phyloP scores from a whole-genome alignment of 2,329 filamentous ascomycete species.

The Trichoderma simmonsii region DNA sequence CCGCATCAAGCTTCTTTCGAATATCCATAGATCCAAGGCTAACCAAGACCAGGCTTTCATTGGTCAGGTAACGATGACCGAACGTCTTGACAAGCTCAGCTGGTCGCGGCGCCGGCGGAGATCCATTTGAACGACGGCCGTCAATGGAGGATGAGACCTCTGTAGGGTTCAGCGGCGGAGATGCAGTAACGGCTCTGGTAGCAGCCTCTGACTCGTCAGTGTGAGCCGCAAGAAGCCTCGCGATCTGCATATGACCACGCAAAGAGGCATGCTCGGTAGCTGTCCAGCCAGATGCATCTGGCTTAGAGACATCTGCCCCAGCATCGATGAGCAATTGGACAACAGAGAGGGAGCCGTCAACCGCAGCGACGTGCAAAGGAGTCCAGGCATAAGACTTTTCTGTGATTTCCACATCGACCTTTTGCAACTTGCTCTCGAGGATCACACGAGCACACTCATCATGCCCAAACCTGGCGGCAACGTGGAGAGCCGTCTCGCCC shows the following conservation, averaged over 20 bases:
- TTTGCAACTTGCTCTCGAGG: slow-evolving; percentile 65
- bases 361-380: slow-evolving; percentile 86
- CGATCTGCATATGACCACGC: slow-evolving; percentile 81
- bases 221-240: slow-evolving; percentile 61
- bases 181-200: slow-evolving; percentile 23
- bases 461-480: slow-evolving; percentile 87
- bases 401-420: slow-evolving; percentile 69
- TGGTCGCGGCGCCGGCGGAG: slow-evolving; percentile 46
- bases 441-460: slow-evolving; percentile 75
- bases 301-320: slow-evolving; percentile 69
- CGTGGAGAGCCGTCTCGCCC: slow-evolving; percentile 87
- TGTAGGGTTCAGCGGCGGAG: slow-evolving; percentile 30
- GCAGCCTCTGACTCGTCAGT: slow-evolving; percentile 32
- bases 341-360: slow-evolving; percentile 77
- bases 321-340: slow-evolving; percentile 74
- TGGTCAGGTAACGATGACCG: slow-evolving; percentile 88
- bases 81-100: slow-evolving; percentile 89
- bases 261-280: slow-evolving; percentile 89
- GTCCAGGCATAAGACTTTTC: slow-evolving; percentile 93
- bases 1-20: slow-evolving; percentile 74
- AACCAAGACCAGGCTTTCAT: slow-evolving; percentile 86
- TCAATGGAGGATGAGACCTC: slow-evolving; percentile 61
- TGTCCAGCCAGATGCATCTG: slow-evolving; percentile 89
- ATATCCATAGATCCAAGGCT: slow-evolving; percentile 94
- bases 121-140: slow-evolving; percentile 54